A percentile compares a stretch with the other conserved stretches of the same genome.
phyloP scores from a whole-genome alignment of 2,329 filamentous ascomycete species.

The Fusarium circinatum region DNA sequence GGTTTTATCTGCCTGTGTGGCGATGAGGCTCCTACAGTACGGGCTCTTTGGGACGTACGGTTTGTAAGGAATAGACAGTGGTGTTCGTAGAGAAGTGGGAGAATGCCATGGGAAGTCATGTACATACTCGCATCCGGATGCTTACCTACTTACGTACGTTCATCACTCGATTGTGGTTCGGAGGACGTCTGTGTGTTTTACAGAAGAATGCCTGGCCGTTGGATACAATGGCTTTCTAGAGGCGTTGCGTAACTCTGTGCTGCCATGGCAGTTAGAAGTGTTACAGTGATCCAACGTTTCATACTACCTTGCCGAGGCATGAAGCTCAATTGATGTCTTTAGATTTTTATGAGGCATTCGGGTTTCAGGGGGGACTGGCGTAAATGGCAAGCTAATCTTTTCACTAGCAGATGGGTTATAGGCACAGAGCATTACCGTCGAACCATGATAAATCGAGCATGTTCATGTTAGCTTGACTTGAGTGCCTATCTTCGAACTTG shows the following conservation, averaged over 20 bases:
- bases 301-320: slow-evolving; percentile 6
- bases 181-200: neutral
- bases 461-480: no score
- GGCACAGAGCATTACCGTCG: neutral
- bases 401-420: neutral
- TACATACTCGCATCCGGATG: neutral
- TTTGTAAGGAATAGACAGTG: neutral
- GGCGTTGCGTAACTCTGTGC: slow-evolving; percentile 15
- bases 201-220: slow-evolving; percentile 3
- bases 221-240: neutral
- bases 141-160: neutral
- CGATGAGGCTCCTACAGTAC: neutral
- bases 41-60: neutral
- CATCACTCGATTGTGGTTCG: neutral
- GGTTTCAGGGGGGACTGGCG: neutral
- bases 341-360: neutral
- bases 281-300: slow-evolving; percentile 18
- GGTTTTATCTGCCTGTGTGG: neutral
- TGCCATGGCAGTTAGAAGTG: slow-evolving; percentile 21
- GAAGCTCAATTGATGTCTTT: neutral
- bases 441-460: neutral
- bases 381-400: neutral
- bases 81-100: neutral
- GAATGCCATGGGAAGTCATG: neutral
- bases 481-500: neutral